phyloP scores from a whole-genome alignment of 2,329 filamentous ascomycete species.

The Hymenoscyphus scutula region DNA sequence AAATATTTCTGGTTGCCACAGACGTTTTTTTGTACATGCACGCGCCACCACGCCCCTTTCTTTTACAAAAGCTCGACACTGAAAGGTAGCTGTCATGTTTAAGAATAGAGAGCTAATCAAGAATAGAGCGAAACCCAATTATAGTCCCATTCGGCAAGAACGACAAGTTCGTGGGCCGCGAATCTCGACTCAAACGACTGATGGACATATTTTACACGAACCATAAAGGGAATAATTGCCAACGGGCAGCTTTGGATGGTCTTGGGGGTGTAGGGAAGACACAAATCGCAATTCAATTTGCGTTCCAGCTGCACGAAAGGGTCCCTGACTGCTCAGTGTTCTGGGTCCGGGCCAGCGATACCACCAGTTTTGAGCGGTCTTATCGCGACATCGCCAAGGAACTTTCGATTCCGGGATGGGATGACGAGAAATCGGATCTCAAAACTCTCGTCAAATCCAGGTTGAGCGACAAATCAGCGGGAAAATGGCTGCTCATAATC shows the following conservation, averaged over 20 bases:
- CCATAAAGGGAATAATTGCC: background rate
- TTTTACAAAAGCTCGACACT: background rate
- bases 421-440: slow-evolving; percentile 21
- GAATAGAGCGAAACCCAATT: background rate
- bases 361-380: slow-evolving; percentile 6
- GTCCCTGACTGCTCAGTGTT: slow-evolving; percentile 4
- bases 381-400: slow-evolving; percentile 5
- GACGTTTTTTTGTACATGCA: no score
- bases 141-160: background rate
- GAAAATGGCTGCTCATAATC: background rate
- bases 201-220: background rate
- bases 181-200: background rate
- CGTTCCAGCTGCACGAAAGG: slow-evolving; percentile 18
- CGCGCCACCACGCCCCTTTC: background rate
- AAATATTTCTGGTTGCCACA: no score
- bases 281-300: slow-evolving; percentile 30
- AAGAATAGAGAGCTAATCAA: background rate
- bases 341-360: no score
- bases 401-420: background rate
- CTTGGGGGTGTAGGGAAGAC: slow-evolving; percentile 35
- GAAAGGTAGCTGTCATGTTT: no score
- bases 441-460: background rate
- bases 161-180: background rate
- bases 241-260: slow-evolving; percentile 26
- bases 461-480: background rate